Evolutionary conservation across 805 yeast species (phyloP), one percentile per base, ranked within the genome.

Genomic region (Teunomyces cretensis): DNA sequence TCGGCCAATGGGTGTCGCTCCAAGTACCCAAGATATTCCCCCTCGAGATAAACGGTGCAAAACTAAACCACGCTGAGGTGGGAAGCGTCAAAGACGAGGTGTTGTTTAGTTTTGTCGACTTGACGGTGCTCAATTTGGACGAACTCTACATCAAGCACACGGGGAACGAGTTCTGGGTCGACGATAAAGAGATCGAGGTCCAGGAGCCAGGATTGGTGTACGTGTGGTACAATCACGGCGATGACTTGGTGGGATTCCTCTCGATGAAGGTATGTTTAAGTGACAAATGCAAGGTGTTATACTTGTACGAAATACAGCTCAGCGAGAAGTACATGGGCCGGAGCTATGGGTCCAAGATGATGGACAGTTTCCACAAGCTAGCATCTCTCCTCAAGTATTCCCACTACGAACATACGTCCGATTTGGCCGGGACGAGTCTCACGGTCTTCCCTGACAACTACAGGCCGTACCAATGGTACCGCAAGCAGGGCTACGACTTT

Each of bases 301-400:
- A 81, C 51, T 62, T 82, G 8, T 82, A 79, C 51, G 87, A 82
- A 54, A 75, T 82, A 30, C 87, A 82, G 44, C 58, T 81, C 0
- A 26, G 45, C 1, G 64, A 67, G 1, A 12, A 39, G 9, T 66
- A 49, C 45, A 77, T 79, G 39, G 61, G 62, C 1, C 30, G 38
- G 2, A 53, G 60, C 7, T 22, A 74, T 0, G 87, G 86, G 0
- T 39, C 69, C 0, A 13, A 13, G 9, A 49, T 80, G n/a, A 60
- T 81, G 45, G 22, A 31, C 0, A 13, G 45, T 0, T 64, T 79
- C 28, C 78, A 76, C 40, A 11, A 39, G 0, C 45, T 74, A 4
- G 65, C 70, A 2, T 2, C 24, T 9, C 16, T 30, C 13, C 24
- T 45, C 9, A 32, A 30, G 24, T 26, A 22, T 15, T 26, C 17